Evolutionary conservation across 805 yeast species (phyloP).

Genomic region (Candida dendrica): DNA sequence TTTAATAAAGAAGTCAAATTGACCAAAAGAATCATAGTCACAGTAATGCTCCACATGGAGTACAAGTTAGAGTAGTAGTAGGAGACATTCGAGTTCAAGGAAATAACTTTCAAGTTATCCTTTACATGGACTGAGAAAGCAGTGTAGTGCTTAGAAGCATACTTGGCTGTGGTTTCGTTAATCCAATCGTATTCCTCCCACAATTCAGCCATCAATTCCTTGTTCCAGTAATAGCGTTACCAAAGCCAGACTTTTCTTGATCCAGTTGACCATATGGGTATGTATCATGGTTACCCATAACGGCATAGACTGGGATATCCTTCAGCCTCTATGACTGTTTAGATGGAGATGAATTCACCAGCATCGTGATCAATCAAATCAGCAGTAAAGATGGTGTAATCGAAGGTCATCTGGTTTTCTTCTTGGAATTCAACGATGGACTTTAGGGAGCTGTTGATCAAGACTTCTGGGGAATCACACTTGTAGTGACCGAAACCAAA

Average conservation of each 20-base stretch:
- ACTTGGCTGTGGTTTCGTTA: neutral
- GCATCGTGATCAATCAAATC: constrained; percentile 69
- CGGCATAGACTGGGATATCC: constrained; percentile 36
- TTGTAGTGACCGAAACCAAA: constrained; percentile 52
- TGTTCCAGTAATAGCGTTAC: constrained; percentile 38
- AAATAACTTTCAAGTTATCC: constrained; percentile 50
- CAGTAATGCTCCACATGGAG: constrained; percentile 41
- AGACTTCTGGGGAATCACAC: constrained; percentile 61
- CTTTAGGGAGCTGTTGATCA: constrained; percentile 51
- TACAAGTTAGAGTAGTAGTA: constrained; percentile 59
- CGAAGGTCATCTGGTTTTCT: constrained; percentile 32
- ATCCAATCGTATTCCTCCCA: constrained; percentile 42
- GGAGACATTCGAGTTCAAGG: constrained; percentile 63
- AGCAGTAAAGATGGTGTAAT: constrained; percentile 65
- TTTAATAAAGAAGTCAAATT: constrained; percentile 49
- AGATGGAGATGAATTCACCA: too few relatives aligned
- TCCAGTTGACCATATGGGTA: constrained; percentile 67
- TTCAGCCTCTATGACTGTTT: constrained; percentile 39
- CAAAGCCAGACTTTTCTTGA: constrained; percentile 37
- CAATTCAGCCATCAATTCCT: constrained; percentile 39
- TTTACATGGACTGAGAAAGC: constrained; percentile 52
- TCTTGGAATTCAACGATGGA: constrained; percentile 30
- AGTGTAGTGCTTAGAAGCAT: constrained; percentile 39
- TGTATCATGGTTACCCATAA: constrained; percentile 66
- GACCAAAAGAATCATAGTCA: constrained; percentile 60